phyloP scores from a whole-genome alignment of 169 alveolate genomes.

The Eimeria necatrix region DNA sequence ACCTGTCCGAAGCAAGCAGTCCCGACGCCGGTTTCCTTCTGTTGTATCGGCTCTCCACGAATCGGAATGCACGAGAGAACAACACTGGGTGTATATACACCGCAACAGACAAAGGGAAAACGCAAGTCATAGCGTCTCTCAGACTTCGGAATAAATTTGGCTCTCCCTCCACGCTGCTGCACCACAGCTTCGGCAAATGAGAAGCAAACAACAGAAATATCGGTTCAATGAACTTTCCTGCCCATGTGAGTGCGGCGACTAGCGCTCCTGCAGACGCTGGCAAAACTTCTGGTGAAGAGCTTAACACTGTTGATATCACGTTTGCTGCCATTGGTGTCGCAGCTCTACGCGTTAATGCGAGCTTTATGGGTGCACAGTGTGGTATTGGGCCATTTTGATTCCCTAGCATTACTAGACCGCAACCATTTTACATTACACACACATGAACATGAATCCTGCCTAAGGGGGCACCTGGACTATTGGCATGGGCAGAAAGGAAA shows the following conservation, averaged over 20 bases:
- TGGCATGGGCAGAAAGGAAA: conserved; percentile 26
- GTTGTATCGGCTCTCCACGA: conserved; percentile 34
- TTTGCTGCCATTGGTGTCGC: too few relatives aligned
- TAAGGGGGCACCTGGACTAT: not conserved
- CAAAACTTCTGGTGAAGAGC: not conserved
- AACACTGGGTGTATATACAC: conserved; percentile 57
- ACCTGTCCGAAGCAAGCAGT: conserved; percentile 19
- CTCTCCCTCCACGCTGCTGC: conserved; percentile 49
- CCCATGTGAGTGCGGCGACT: not conserved
- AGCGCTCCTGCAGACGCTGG: not conserved
- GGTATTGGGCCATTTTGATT: too few relatives aligned
- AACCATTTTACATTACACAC: not conserved
- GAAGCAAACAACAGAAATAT: not conserved
- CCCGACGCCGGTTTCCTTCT: not conserved
- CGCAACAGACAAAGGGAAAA: conserved; percentile 32
- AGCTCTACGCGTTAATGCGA: too few relatives aligned
- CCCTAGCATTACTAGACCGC: not conserved
- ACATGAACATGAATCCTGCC: not conserved
- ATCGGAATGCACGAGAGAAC: conserved; percentile 30
- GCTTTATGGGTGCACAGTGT: too few relatives aligned
- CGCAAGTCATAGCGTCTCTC: conserved; percentile 42
- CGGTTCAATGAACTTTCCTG: not conserved
- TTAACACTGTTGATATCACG: too few relatives aligned
- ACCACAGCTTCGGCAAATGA: not conserved
- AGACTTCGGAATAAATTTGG: not conserved